Evolutionary conservation across 1,284 basidiomycete genomes (phyloP), one percentile per base, ranked within the genome.

Genomic region (Amylostereum chailletii): DNA sequence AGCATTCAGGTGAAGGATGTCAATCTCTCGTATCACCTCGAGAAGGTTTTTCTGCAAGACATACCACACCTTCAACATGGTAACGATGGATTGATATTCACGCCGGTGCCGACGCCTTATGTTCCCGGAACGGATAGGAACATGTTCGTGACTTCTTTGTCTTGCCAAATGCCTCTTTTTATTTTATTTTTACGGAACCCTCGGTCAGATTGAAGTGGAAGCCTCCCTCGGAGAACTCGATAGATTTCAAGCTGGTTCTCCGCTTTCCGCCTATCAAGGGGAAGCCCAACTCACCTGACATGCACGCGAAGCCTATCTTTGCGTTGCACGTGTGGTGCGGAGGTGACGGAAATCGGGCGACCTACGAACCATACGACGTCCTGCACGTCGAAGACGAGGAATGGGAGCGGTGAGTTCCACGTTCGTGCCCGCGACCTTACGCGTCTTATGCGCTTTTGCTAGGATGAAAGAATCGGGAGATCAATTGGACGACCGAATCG

Each of bases 51-150:
- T 58, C 74, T 76, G 42, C 74, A 86, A 44, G 86, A 92, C 52
- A 86, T 99, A 37, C 92, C 94, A 2, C 76, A 75, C n/a, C 71
- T 99, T 2, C 83, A 93, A 56, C 96, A 99, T 62, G 93, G 85
- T 4, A 95, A 90, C 58, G 96, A 99, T 60, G 96, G 96, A 0
- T 79, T 99, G 52, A 97, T 99, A 59, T 99, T 97, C 63, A 99
- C 96, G 0, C 90, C 90, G 60, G 88, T 89, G 6, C 87, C 81
- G 62, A 82, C 90, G 4, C 81, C 81, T 0, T 99, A 99, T 60
- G 74, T 79, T 3, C 74, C 88, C n/a, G 95, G 91, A 0, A 99
- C 96, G 7, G 95, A 99, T 63, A 67, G 70, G 4, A 91, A 92
- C 56, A 94, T 99, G 94, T 95, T 53, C 57, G 85, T 68, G 10